Evolutionary conservation across 257 asterid species (phyloP), one percentile per base, ranked within the genome.

Genomic region (Primulina eburnea): DNA sequence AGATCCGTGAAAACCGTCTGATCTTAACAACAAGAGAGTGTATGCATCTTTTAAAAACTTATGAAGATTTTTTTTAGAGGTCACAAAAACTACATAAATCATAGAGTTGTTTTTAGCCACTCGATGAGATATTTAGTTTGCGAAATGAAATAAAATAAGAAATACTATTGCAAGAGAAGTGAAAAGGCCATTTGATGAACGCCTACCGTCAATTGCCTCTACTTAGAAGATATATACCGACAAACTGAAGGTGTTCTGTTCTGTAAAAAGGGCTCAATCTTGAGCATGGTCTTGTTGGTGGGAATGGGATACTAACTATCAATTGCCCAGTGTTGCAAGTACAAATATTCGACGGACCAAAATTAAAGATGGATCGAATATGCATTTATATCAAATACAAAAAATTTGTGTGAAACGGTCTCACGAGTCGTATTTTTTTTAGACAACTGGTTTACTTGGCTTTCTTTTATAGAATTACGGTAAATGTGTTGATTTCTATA

Each of bases 171-270:
- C 7, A 0, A 32, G 30, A 20, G 37, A 47, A 64, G 7, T 56
- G 64, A 53, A 65, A 43, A 55, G 5, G 67, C 32, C 24, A 2
- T 60, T 38, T 17, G 47, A 78, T 8, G 40, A 60, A 76, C 8
- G 53, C 1, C 8, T 12, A 40, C 83, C 78, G 75, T 75, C 2
- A 18, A 26, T 59, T 64, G 18, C 55, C 21, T 60, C 76, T 52
- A 38, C 70, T 38, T 71, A 70, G 58, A 47, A 3, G 56, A 62
- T 38, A 33, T 80, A 71, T 75, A 75, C 67, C 63, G 80, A 70
- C 75, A 75, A 62, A 63, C 60, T 62, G 67, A 14, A 56, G n/a
- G 28, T 40, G 74, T 73, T 57, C 40, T 35, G n/a, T 26, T 37
- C 7, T 11, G 63, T 17, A 14, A 3, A 3, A 28, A 56, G 43